Percentiles rank a stretch among this genome's conserved stretches.
phyloP scores from a whole-genome alignment of 202 grass and related monocot species.

The Zoysia matrella region DNA sequence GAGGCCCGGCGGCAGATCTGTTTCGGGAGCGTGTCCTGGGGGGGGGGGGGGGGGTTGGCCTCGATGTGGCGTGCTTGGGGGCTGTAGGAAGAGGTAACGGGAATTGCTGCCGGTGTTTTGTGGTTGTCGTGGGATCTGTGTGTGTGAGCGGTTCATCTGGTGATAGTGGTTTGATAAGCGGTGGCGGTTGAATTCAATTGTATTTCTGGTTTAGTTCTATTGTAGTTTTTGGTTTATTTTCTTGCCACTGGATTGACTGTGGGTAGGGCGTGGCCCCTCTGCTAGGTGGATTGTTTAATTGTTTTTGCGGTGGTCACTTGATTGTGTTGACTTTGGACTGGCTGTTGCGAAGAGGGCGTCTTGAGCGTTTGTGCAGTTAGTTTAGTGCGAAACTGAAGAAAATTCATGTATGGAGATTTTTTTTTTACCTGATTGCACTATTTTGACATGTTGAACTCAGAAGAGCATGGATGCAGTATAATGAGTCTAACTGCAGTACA shows the following conservation, averaged over 20 bases:
- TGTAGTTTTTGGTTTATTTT: background rate
- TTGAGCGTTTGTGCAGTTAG: background rate
- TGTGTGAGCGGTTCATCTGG: background rate
- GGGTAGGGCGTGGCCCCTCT: background rate
- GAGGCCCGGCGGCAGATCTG: conserved; percentile 26
- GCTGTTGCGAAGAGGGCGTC: background rate
- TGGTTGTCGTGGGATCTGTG: conserved; percentile 11
- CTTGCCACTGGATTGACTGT: background rate
- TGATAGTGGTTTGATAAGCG: background rate
- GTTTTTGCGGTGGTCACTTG: background rate
- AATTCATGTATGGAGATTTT: background rate
- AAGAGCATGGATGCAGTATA: background rate
- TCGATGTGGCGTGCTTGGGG: background rate
- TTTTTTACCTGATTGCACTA: background rate
- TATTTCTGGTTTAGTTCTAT: background rate
- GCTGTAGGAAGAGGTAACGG: background rate
- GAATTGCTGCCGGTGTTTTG: background rate
- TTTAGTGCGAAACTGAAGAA: background rate
- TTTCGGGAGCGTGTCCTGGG: background rate
- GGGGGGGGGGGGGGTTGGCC: background rate
- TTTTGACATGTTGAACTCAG: background rate
- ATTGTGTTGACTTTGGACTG: conserved; percentile 17
- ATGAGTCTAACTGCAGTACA: background rate
- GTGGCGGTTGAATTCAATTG: background rate
- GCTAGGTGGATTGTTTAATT: conserved; percentile 10